A percentile compares a stretch with the other conserved stretches of the same genome.
Evolutionary conservation across 768 basidiomycete species (phyloP).

Genomic region (Mycena epipterygia): DNA sequence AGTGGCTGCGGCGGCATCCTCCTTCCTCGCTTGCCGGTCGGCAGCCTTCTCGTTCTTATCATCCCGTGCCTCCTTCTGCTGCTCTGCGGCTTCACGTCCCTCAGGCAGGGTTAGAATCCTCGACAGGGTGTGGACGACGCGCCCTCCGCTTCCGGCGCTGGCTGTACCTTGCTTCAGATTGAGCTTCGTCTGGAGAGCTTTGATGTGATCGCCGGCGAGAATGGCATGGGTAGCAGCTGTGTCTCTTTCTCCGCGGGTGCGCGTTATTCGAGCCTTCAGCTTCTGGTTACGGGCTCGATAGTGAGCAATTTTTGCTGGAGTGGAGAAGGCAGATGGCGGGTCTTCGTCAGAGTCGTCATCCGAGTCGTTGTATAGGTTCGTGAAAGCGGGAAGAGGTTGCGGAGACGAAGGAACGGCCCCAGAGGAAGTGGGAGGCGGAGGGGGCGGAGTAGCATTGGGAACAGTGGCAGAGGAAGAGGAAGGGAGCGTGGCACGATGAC

Average conservation of each 20-base stretch:
- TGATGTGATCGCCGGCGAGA: constrained; percentile 7
- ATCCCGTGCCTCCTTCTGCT: constrained; percentile 8
- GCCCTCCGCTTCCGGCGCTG: not conserved
- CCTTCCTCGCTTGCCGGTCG: not conserved
- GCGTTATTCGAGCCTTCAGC: not conserved
- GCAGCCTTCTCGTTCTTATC: not conserved
- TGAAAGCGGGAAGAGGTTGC: not conserved
- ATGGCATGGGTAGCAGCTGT: not conserved
- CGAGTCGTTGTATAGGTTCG: constrained; percentile 11
- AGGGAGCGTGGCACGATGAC: not conserved
- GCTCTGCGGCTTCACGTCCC: constrained; percentile 1
- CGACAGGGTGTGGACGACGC: constrained; percentile 1
- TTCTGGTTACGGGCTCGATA: not conserved
- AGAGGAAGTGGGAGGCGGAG: not conserved
- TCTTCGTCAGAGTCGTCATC: not conserved
- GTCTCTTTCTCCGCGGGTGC: not conserved
- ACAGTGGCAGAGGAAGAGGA: not conserved
- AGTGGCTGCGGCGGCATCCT: constrained; percentile 3
- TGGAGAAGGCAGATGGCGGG: not conserved
- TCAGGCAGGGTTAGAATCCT: not conserved
- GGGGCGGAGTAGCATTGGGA: not conserved
- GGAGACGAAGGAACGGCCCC: too few species aligned
- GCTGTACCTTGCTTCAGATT: constrained; percentile 7
- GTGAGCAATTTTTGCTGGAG: not conserved
- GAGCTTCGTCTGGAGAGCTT: constrained; percentile 1